phyloP scores from a whole-genome alignment of 768 basidiomycete genomes.

The Pleurotus citrinopileatus region DNA sequence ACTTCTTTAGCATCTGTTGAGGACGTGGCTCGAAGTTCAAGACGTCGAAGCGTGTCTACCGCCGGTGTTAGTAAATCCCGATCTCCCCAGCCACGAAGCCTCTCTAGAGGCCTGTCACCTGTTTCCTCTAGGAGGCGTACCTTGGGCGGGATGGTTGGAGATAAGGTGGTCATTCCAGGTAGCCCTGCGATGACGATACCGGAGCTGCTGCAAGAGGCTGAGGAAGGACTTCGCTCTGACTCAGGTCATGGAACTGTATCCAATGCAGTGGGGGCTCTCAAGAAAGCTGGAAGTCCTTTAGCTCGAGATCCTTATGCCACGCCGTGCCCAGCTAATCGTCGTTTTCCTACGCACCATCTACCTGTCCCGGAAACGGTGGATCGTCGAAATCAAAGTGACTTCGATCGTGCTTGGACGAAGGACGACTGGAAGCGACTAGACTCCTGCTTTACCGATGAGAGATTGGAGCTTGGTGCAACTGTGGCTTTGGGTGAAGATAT shows the following conservation, averaged over 20 bases:
- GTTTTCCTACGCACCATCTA: neutral
- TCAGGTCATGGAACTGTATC: neutral
- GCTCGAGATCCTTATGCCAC: neutral
- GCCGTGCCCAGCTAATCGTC: slow-evolving; percentile 1
- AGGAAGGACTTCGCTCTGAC: slow-evolving; percentile 20
- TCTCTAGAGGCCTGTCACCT: slow-evolving; percentile 12
- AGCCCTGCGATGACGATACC: slow-evolving; percentile 53
- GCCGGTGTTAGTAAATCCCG: slow-evolving; percentile 29
- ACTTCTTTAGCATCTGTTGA: slow-evolving; percentile 29
- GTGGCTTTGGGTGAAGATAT: slow-evolving; percentile 24
- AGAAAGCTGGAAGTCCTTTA: neutral
- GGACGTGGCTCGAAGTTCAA: slow-evolving; percentile 26
- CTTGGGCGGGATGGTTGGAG: slow-evolving; percentile 42
- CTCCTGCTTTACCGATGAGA: slow-evolving; percentile 72
- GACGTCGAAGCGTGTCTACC: slow-evolving; percentile 31
- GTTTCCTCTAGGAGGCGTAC: slow-evolving; percentile 23
- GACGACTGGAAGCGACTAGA: slow-evolving; percentile 82
- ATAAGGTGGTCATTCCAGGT: slow-evolving; percentile 51
- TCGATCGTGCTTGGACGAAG: slow-evolving; percentile 55
- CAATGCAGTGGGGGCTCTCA: neutral
- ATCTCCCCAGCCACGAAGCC: slow-evolving; percentile 9
- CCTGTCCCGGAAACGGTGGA: slow-evolving; percentile 7
- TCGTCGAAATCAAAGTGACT: neutral
- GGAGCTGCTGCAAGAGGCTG: slow-evolving; percentile 57
- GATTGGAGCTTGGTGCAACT: slow-evolving; percentile 42